Percentiles rank a stretch among this genome's conserved stretches.
These are phyloP conservation scores for Trichoderma sp. DNA, from an alignment of 2,329 filamentous ascomycete species.

Conservation along the genomic window DNA sequence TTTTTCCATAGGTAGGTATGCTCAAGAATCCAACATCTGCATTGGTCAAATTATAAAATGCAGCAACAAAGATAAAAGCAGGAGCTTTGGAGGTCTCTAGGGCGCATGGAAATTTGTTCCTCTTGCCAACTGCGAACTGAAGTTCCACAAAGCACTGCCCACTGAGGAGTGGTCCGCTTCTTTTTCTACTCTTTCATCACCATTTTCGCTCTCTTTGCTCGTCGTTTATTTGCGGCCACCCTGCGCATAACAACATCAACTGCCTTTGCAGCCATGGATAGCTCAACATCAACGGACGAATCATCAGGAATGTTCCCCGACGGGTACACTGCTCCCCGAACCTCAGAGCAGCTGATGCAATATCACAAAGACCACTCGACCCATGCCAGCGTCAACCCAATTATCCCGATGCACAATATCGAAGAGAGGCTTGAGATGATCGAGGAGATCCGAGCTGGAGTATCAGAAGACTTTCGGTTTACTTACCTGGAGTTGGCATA, in stretches of 20 bases:
- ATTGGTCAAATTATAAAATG: not conserved
- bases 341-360: not conserved
- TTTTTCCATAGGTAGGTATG: not conserved
- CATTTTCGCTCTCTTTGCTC: not conserved
- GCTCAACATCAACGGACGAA: not conserved
- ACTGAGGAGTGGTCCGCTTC: not conserved
- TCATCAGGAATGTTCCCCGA: not conserved
- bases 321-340: not conserved
- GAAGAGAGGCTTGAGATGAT: not conserved
- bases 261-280: not conserved
- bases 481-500: not conserved
- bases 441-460: not conserved
- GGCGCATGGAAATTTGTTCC: not conserved
- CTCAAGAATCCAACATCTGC: not conserved
- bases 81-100: not conserved
- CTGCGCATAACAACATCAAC: not conserved
- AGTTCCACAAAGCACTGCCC: not conserved
- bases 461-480: not conserved
- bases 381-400: not conserved
- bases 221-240: not conserved
- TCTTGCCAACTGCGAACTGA: not conserved
- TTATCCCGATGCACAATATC: not conserved
- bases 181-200: not conserved
- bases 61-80: not conserved
- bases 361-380: not conserved